phyloP scores from a whole-genome alignment of 139 green algal genomes.

The Picochlorum sp. region DNA sequence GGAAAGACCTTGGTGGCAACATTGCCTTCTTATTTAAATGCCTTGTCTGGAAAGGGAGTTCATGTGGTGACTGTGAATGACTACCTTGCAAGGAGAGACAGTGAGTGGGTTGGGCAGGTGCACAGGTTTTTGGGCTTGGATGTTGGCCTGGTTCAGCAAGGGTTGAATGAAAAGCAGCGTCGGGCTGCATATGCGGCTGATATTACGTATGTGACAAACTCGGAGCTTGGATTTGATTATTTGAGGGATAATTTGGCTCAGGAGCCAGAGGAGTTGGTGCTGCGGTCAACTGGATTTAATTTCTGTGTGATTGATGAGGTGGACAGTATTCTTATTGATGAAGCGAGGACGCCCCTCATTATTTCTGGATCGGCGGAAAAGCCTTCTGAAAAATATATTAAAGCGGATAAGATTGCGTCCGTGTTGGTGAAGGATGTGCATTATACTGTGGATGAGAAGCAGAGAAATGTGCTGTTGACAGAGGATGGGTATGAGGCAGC shows the following conservation, averaged over 20 bases:
- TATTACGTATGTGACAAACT: conserved; percentile 98
- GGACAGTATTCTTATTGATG: conserved; percentile 96
- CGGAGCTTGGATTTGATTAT: conserved; percentile 98
- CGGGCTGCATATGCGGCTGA: conserved; percentile 73
- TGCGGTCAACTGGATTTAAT: conserved; percentile 73
- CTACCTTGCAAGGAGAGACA: conserved; percentile 91
- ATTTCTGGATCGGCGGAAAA: conserved; percentile 82
- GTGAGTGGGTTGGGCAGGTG: conserved; percentile 94
- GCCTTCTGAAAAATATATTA: conserved; percentile 75
- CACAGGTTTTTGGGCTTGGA: conserved; percentile 88
- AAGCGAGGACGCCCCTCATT: conserved; percentile 93
- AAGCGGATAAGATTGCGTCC: conserved; percentile 76
- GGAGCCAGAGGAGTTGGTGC: conserved; percentile 73
- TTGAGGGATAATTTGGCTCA: conserved; percentile 90
- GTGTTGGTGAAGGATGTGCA: conserved; percentile 78
- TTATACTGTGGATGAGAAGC: conserved; percentile 99
- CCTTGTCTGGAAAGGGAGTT: conserved; percentile 80
- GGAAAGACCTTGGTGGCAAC: conserved; percentile 96
- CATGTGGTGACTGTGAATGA: conserved; percentile 99
- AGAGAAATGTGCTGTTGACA: conserved; percentile 90
- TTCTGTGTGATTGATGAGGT: conserved; percentile 98
- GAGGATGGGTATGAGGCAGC: conserved; percentile 98
- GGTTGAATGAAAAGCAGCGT: conserved; percentile 52
- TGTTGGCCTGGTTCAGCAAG: conserved; percentile 76
- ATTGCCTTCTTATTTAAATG: conserved; percentile 95